Percentiles rank a stretch among this genome's conserved stretches.
Evolutionary conservation across 2,329 filamentous ascomycete genomes (phyloP).

Genomic region (Phialophora verrucosa): DNA sequence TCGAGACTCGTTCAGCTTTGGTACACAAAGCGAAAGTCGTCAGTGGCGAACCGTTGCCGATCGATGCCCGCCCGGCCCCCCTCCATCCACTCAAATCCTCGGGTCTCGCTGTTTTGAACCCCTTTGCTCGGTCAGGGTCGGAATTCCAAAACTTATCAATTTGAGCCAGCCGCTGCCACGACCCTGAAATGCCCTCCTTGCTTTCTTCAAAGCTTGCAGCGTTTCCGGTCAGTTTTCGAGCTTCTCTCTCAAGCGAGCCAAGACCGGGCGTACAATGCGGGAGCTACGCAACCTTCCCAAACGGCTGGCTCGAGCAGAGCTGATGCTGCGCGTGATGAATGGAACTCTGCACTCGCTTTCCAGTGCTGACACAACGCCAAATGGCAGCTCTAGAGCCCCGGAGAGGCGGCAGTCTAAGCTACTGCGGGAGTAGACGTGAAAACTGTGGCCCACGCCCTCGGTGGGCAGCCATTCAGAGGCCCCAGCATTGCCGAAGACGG

Average conservation of each 20-base stretch:
- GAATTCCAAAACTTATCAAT: conserved; percentile 13
- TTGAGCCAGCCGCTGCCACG: not conserved
- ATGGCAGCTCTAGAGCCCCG: conserved; percentile 22
- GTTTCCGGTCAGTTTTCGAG: conserved; percentile 14
- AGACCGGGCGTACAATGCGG: conserved; percentile 2
- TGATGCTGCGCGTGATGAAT: conserved; percentile 22
- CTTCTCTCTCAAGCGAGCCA: not conserved
- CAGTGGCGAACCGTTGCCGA: conserved; percentile 20
- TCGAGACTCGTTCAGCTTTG: not conserved
- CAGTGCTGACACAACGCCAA: conserved; percentile 30
- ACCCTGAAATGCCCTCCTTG: conserved; percentile 7
- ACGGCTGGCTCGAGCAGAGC: conserved; percentile 17
- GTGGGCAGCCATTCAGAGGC: conserved; percentile 15
- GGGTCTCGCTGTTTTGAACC: not conserved
- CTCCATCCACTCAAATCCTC: conserved; percentile 11
- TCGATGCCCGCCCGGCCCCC: conserved; percentile 1
- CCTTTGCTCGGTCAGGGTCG: conserved; percentile 8
- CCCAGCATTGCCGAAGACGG: conserved; percentile 14
- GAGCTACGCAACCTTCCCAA: conserved; percentile 6
- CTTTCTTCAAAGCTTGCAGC: not conserved
- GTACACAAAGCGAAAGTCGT: conserved; percentile 7
- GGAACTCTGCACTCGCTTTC: conserved; percentile 14
- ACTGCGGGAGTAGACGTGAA: conserved; percentile 20
- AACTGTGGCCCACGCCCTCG: conserved; percentile 16
- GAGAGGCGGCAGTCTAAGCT: conserved; percentile 33